A percentile compares a stretch with the other conserved stretches of the same genome.
These are phyloP conservation scores for Saccharomycopsis capsularis DNA, from an alignment of 805 yeast genomes.

Conservation along the genomic window DNA sequence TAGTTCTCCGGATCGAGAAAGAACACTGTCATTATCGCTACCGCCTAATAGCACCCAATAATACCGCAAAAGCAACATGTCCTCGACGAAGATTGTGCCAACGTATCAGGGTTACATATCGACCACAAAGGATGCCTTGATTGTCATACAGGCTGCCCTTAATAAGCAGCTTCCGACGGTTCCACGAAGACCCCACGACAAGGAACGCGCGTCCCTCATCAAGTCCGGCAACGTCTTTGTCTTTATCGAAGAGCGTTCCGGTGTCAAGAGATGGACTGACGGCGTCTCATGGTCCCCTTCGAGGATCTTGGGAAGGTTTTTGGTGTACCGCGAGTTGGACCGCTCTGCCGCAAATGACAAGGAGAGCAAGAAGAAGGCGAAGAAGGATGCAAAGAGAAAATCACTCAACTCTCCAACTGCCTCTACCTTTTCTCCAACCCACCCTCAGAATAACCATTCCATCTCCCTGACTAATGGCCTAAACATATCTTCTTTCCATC, in stretches of 20 bases:
- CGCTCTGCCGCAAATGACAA: conserved; percentile 36
- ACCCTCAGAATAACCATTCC: conserved; percentile 5
- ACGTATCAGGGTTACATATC: conserved; percentile 51
- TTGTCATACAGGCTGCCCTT: conserved; percentile 73
- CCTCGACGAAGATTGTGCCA: conserved; percentile 15
- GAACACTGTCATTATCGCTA: too few relatives aligned
- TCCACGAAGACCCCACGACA: conserved; percentile 74
- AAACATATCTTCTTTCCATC: too few relatives aligned
- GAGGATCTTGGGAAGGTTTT: conserved; percentile 75
- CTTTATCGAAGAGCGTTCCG: conserved; percentile 73
- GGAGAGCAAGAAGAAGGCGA: conserved; percentile 37
- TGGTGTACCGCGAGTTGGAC: conserved; percentile 71
- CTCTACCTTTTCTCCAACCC: conserved; percentile 3
- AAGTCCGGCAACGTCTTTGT: conserved; percentile 77
- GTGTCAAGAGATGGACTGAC: conserved; percentile 93
- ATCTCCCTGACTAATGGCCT: too few relatives aligned
- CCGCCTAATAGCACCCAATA: too few relatives aligned
- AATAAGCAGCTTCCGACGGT: conserved; percentile 54
- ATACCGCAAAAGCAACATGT: too few relatives aligned
- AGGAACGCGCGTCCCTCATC: conserved; percentile 61
- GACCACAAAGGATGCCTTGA: conserved; percentile 74
- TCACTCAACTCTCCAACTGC: conserved; percentile 9
- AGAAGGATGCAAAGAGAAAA: conserved; percentile 18
- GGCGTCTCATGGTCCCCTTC: conserved; percentile 95
- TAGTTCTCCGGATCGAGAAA: too few relatives aligned